Evolutionary conservation across 352 stramenopile species (phyloP).

Genomic region (Globisporangium yorkense): DNA sequence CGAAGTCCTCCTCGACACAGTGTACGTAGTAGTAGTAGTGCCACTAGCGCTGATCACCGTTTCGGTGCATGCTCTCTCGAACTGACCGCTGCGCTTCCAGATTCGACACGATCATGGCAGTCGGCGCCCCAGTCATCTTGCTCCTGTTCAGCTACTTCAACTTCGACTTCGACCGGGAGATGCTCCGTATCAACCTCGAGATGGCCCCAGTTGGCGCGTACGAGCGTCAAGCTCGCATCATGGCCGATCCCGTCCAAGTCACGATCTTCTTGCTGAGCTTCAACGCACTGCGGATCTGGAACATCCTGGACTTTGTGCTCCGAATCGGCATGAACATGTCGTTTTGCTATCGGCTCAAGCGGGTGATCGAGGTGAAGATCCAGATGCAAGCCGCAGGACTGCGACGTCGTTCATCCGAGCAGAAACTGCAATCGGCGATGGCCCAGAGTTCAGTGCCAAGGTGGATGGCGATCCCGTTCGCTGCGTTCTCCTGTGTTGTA

Average conservation of each 20-base stretch:
- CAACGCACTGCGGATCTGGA: constrained; percentile 28
- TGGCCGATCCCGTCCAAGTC: constrained; percentile 22
- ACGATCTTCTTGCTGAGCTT: constrained; percentile 23
- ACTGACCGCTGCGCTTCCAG: constrained; percentile 7
- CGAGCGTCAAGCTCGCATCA: constrained; percentile 24
- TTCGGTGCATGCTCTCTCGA: neutral
- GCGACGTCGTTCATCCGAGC: neutral
- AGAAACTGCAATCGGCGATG: neutral
- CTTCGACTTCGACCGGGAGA: constrained; percentile 24
- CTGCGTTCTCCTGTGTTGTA: constrained; percentile 6
- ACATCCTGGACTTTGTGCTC: constrained; percentile 20
- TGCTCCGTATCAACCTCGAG: constrained; percentile 1
- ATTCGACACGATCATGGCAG: constrained; percentile 23
- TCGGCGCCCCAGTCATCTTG: constrained; percentile 22
- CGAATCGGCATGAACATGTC: constrained; percentile 28
- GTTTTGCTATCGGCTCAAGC: constrained; percentile 36
- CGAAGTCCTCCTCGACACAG: constrained; percentile 30
- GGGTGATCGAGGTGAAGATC: constrained; percentile 23
- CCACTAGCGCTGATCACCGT: too few relatives aligned
- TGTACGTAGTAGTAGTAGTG: constrained; percentile 2
- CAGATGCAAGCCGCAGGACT: neutral
- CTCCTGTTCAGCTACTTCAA: constrained; percentile 23
- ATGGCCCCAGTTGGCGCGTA: constrained; percentile 15
- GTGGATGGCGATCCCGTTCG: constrained; percentile 14
- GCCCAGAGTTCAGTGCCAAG: constrained; percentile 11